Evolutionary conservation across 306 rosid species (phyloP).

Genomic region (Arachis hypogaea): DNA sequence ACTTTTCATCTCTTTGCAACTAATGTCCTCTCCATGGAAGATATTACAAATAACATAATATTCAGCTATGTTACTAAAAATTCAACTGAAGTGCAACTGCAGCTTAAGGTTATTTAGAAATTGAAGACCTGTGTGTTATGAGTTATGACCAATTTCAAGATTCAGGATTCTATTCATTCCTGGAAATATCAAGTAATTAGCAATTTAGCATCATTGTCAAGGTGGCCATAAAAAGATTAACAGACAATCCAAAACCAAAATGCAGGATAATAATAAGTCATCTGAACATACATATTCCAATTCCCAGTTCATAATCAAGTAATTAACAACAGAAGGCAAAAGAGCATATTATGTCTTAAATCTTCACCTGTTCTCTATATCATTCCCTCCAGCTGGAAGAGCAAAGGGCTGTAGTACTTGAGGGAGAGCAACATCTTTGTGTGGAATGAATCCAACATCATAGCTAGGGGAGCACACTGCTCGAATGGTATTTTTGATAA

Average conservation of each 20-base stretch:
- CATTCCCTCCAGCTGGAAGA: conserved; percentile 95
- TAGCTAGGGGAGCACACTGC: conserved; percentile 98
- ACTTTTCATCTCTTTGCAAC: not conserved
- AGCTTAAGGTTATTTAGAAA: conserved; percentile 3
- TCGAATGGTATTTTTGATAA: conserved; percentile 89
- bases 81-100: not conserved
- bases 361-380: conserved; percentile 77
- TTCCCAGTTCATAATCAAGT: not conserved
- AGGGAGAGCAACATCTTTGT: conserved; percentile 96
- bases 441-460: conserved; percentile 96
- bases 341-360: conserved; percentile 8
- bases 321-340: conserved; percentile 1
- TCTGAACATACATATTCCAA: conserved; percentile 7
- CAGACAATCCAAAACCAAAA: not conserved
- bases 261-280: conserved; percentile 18
- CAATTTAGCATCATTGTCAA: not conserved
- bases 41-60: conserved; percentile 3
- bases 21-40: conserved; percentile 15
- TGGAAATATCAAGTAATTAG: conserved; percentile 18
- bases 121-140: conserved; percentile 8
- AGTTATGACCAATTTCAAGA: conserved; percentile 13
- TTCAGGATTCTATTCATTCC: conserved; percentile 6
- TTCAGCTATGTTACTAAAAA: conserved; percentile 12
- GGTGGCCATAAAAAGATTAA: conserved; percentile 34
- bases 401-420: conserved; percentile 97